Evolutionary conservation across 1,284 basidiomycete genomes (phyloP), one percentile per base, ranked within the genome.

Genomic region (Pterulicium gracile): DNA sequence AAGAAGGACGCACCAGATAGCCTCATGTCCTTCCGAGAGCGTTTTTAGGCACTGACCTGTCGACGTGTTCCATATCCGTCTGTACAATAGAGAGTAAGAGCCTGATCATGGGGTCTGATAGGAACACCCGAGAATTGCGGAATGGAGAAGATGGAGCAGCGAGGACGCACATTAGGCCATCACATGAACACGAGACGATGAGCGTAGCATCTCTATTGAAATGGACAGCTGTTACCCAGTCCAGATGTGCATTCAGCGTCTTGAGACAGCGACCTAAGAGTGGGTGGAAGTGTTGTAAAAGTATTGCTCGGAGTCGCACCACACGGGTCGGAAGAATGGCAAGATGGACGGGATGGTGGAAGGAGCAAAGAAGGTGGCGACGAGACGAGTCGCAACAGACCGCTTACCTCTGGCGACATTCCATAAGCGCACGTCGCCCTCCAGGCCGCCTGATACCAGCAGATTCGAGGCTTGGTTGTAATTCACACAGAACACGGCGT

Each of bases 41-140:
- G 96, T 98, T 64, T 97, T 97, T 13, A 98, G 73, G 63, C 96
- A 98, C 58, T 96, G 91, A 0, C 93, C 95, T 3, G 88, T 86
- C 18, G 79, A 77, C 0, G 88, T 86, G 57, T 95, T 91, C 96
- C 96, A 98, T 59, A 96, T 85, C 19, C 93, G 92, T 57, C 93
- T 96, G n/a, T n/a, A n/a, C n/a, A n/a, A n/a, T n/a, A n/a, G n/a
- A 55, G 42, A 39, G 21, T 44, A 44, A 10, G 48, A 24, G 2
- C 14, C 45, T 20, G 46, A 51, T 34, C 44, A 46, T 35, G 15
- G 44, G 40, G n/a, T 32, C 10, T 32, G n/a, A 32, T 32, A 32
- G 27, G 27, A n/a, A 32, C n/a, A n/a, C n/a, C n/a, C n/a, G n/a
- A n/a, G n/a, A n/a, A n/a, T n/a, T 32, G 46, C 42, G 19, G 32